These are phyloP conservation scores for Mollisia scopiformis DNA, from an alignment of 2,329 filamentous ascomycete genomes.

Conservation along the genomic window DNA sequence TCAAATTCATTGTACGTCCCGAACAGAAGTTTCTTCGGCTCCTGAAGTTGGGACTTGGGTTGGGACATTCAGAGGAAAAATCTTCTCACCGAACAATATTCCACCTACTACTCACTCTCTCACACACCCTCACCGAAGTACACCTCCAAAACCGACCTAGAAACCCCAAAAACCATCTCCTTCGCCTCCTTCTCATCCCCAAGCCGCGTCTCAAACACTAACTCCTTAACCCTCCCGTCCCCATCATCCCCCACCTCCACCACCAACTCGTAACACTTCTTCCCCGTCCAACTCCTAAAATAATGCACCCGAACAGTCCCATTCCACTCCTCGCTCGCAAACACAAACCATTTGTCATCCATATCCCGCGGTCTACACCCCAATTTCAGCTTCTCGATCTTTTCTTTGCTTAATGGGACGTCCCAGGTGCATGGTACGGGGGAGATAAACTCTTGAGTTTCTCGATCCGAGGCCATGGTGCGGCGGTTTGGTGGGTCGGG, in stretches of 20 bases:
- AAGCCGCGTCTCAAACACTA: conserved; percentile 6
- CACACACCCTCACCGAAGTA: background rate
- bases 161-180: conserved; percentile 13
- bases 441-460: background rate
- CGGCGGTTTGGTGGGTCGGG: too few relatives aligned
- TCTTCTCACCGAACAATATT: too few relatives aligned
- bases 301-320: background rate
- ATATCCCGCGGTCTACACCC: conserved; percentile 13
- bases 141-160: conserved; percentile 15
- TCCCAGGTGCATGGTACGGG: conserved; percentile 4
- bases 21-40: too few relatives aligned
- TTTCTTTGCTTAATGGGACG: background rate
- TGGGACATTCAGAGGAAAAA: too few relatives aligned
- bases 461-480: background rate
- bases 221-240: conserved; percentile 3
- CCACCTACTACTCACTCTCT: too few relatives aligned
- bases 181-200: conserved; percentile 11
- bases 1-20: too few relatives aligned
- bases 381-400: background rate
- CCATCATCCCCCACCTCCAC: conserved; percentile 1
- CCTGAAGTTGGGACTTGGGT: too few relatives aligned
- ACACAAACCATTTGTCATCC: conserved; percentile 23
- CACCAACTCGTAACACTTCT: conserved; percentile 7
- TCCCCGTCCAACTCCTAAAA: conserved; percentile 14
- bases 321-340: background rate